phyloP scores from a whole-genome alignment of 1,139 yeast genomes.

The Ogataea hybrid region DNA sequence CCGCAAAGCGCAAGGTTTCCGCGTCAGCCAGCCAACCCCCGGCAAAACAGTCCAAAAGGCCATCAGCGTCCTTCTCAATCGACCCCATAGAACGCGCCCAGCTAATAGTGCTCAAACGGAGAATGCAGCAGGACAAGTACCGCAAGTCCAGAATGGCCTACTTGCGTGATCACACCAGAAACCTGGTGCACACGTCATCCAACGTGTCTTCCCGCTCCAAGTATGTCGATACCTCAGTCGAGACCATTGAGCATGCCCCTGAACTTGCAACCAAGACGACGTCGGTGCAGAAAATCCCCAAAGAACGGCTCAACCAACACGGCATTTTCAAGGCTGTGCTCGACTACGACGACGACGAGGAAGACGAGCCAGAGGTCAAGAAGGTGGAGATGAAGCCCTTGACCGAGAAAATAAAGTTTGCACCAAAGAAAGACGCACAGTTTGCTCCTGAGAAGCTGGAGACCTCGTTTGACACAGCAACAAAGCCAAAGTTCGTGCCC shows the following conservation, averaged over 20 bases:
- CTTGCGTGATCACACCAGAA: conserved; percentile 28
- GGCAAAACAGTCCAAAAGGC: conserved; percentile 1
- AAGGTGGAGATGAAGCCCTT: conserved; percentile 17
- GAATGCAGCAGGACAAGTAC: conserved; percentile 33
- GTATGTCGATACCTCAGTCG: conserved; percentile 21
- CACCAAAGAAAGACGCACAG: conserved; percentile 10
- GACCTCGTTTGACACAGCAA: conserved; percentile 14
- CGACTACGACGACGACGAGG: conserved; percentile 21
- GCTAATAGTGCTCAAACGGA: conserved; percentile 29
- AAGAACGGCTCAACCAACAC: conserved; percentile 23
- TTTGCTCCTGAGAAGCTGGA: conserved; percentile 16
- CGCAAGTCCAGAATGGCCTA: conserved; percentile 26
- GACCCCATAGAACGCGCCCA: conserved; percentile 33
- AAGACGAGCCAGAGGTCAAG: conserved; percentile 1
- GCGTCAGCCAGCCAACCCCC: conserved; percentile 4
- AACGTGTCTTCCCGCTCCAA: conserved; percentile 11
- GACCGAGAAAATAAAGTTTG: conserved; percentile 25
- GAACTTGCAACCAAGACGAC: background rate
- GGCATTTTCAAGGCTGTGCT: conserved; percentile 27
- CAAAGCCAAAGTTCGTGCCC: conserved; percentile 21
- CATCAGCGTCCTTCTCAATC: conserved; percentile 15
- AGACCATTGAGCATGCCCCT: conserved; percentile 16
- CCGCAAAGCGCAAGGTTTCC: conserved; percentile 9
- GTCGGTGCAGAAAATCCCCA: conserved; percentile 16
- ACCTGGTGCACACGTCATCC: conserved; percentile 20